Evolutionary conservation across 2,329 filamentous ascomycete genomes (phyloP).

Genomic region (Amylocarpus encephaloides): DNA sequence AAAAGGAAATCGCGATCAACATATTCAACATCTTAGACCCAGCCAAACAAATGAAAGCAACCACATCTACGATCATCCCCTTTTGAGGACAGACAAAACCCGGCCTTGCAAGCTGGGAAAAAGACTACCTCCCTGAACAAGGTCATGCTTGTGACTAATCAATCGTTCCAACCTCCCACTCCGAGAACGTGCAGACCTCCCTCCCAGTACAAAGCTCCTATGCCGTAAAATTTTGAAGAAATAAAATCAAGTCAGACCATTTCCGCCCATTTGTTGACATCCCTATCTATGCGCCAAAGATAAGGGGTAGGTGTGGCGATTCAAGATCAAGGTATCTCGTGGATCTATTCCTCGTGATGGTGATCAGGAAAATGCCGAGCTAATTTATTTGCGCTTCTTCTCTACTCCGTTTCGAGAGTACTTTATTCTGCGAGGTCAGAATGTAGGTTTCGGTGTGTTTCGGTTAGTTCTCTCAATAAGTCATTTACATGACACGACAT

Average conservation of each 20-base stretch:
- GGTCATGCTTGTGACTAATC: constrained; percentile 21
- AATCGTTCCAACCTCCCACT: constrained; percentile 3
- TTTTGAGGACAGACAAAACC: constrained; percentile 25
- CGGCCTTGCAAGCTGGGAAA: constrained; percentile 34
- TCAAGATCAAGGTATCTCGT: constrained; percentile 4
- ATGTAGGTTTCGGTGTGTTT: neutral
- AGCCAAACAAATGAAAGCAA: constrained; percentile 2
- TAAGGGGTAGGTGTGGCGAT: constrained; percentile 3
- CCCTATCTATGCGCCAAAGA: neutral
- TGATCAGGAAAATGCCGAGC: constrained; percentile 9
- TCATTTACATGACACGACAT: constrained; percentile 23
- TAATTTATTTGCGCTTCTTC: constrained; percentile 7
- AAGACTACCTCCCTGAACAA: constrained; percentile 37
- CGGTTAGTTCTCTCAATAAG: constrained; percentile 1
- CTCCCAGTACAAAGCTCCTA: neutral
- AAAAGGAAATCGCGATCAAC: constrained; percentile 1
- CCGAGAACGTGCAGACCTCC: constrained; percentile 3
- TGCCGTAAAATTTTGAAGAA: constrained; percentile 23
- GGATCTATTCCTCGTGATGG: constrained; percentile 12
- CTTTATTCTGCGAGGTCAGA: constrained; percentile 2
- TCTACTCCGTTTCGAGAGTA: constrained; percentile 5
- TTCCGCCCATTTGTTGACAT: constrained; percentile 10
- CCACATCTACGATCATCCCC: constrained; percentile 10
- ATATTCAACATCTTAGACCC: constrained; percentile 1
- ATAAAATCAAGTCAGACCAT: constrained; percentile 5